Evolutionary conservation across 345 rosid species (phyloP).

Genomic region (Brassica napus): DNA sequence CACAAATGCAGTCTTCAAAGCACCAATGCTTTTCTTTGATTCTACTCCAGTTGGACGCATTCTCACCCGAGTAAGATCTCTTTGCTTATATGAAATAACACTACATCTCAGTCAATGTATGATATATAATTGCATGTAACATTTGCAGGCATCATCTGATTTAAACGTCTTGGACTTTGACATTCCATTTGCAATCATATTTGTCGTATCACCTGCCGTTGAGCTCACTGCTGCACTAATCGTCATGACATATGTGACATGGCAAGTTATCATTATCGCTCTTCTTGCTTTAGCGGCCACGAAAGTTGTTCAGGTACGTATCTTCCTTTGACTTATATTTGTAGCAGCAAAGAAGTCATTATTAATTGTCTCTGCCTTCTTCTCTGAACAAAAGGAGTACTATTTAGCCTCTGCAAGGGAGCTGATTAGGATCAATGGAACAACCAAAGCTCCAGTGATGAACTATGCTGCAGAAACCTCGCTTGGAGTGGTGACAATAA

Average conservation of each 20-base stretch:
- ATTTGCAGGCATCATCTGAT: slow-evolving; percentile 77
- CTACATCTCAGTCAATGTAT: neutral
- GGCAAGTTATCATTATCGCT: slow-evolving; percentile 77
- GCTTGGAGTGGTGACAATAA: slow-evolving; percentile 75
- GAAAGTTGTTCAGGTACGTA: slow-evolving; percentile 59
- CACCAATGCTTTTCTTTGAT: slow-evolving; percentile 80
- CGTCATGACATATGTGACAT: slow-evolving; percentile 69
- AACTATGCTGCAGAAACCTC: slow-evolving; percentile 87
- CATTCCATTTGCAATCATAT: slow-evolving; percentile 54
- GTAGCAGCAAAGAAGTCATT: neutral
- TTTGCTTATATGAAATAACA: slow-evolving; percentile 1
- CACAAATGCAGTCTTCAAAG: slow-evolving; percentile 59
- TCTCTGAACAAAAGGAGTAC: slow-evolving; percentile 50
- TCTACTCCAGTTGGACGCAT: slow-evolving; percentile 81
- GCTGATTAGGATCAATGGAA: slow-evolving; percentile 80
- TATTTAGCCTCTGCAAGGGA: slow-evolving; percentile 81
- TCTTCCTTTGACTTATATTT: slow-evolving; percentile 8
- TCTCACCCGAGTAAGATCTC: slow-evolving; percentile 63
- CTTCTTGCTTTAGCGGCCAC: slow-evolving; percentile 54
- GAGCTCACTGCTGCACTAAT: slow-evolving; percentile 49
- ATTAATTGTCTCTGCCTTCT: neutral
- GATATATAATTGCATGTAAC: slow-evolving; percentile 5
- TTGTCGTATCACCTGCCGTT: slow-evolving; percentile 40
- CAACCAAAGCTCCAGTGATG: slow-evolving; percentile 94
- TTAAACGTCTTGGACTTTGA: slow-evolving; percentile 62